Conservation (phyloP, 305 asterid species). For the Nicotiana rustica region DNA sequence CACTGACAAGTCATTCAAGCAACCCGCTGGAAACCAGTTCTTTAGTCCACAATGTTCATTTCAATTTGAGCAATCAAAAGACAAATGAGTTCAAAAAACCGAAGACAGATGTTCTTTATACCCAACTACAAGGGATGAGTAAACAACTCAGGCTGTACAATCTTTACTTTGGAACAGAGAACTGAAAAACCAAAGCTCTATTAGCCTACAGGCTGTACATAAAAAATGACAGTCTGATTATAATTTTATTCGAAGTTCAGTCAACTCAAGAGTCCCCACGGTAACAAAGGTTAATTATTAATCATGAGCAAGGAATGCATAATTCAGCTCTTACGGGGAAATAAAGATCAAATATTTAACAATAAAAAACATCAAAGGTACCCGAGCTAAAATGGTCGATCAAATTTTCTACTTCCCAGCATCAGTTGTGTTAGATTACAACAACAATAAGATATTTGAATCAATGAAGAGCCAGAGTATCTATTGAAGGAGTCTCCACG, state of each 20-base stretch:
- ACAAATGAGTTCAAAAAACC: neutral
- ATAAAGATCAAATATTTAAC: neutral
- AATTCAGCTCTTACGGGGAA: neutral
- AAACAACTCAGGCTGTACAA: neutral
- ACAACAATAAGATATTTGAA: neutral
- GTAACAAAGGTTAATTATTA: neutral
- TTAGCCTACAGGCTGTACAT: neutral
- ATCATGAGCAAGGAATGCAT: neutral
- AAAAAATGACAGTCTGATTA: neutral
- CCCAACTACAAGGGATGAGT: neutral
- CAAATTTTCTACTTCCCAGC: constrained; percentile 14
- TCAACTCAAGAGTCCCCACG: neutral
- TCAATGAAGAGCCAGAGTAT: neutral
- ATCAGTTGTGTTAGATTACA: neutral
- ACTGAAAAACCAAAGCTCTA: neutral
- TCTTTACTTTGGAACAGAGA: constrained; percentile 8
- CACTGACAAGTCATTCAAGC: neutral
- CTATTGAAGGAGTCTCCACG: neutral
- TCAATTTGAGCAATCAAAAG: neutral
- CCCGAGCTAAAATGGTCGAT: neutral
- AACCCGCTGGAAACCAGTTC: neutral
- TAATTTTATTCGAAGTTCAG: neutral
- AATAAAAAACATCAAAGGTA: neutral
- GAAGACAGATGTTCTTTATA: neutral
- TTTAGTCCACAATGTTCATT: neutral